Evolutionary conservation across 2,329 filamentous ascomycete genomes (phyloP).

Genomic region (Aspergillus ruber): DNA sequence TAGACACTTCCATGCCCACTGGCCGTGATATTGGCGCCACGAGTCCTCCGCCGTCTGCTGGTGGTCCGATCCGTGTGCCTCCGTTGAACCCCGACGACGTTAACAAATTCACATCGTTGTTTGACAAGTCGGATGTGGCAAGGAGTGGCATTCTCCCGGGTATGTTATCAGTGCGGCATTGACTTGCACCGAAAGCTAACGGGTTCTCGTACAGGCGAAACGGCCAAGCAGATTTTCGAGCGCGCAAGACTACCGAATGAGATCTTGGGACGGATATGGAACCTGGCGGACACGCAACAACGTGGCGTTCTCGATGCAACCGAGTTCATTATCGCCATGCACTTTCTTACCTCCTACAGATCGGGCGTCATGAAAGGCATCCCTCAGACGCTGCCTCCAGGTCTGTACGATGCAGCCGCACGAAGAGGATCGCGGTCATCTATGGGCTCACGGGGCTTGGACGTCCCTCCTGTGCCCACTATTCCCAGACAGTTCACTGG

Average conservation of each 20-base stretch:
- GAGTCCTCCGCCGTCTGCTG: slow-evolving; percentile 40
- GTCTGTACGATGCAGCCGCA: slow-evolving; percentile 83
- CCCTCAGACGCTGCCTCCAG: slow-evolving; percentile 72
- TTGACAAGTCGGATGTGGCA: slow-evolving; percentile 78
- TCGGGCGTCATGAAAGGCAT: slow-evolving; percentile 71
- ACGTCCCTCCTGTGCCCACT: slow-evolving; percentile 53
- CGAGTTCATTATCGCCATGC: slow-evolving; percentile 98
- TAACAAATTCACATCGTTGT: slow-evolving; percentile 78
- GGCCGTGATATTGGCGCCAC: slow-evolving; percentile 44
- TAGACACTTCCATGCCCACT: slow-evolving; percentile 35
- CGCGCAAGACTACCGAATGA: slow-evolving; percentile 86
- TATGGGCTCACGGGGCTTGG: slow-evolving; percentile 47
- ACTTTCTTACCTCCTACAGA: slow-evolving; percentile 87
- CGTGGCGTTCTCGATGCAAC: slow-evolving; percentile 77
- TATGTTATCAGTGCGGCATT: slow-evolving; percentile 18
- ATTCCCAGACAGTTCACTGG: slow-evolving; percentile 75
- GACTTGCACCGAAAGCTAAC: slow-evolving; percentile 8
- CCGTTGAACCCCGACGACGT: slow-evolving; percentile 84
- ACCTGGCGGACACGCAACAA: slow-evolving; percentile 87
- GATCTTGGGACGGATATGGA: slow-evolving; percentile 90
- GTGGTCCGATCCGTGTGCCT: slow-evolving; percentile 74
- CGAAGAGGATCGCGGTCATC: slow-evolving; percentile 53
- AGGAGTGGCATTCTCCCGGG: slow-evolving; percentile 65
- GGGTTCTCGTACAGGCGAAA: slow-evolving; percentile 53
- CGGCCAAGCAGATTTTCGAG: slow-evolving; percentile 91